Evolutionary conservation across 2,329 filamentous ascomycete species (phyloP), one percentile per base, ranked within the genome.

Genomic region (Pseudogymnoascus sp.): DNA sequence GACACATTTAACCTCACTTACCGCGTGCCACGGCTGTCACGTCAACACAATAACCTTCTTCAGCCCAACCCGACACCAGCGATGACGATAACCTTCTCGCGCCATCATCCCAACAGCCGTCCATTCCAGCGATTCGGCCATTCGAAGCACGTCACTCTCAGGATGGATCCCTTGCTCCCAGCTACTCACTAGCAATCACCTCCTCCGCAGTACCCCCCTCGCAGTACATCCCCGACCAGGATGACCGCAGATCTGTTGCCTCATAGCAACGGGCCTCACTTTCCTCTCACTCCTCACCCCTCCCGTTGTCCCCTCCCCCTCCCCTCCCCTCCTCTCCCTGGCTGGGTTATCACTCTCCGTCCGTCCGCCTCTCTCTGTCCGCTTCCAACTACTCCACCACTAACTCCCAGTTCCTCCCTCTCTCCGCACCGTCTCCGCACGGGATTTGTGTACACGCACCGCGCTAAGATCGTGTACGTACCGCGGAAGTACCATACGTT

Each of bases 221-320:
- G 46, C 46, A 31, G 46, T 53, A 53, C 25, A 16, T 31, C 2
- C 46, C n/a, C 1, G 25, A 53, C 46, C 46, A 53, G 46, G 46
- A 31, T 53, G 25, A 53, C 46, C 46, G 46, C 46, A 16, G 46
- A 53, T 53, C 46, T 53, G 46, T 53, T 53, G 46, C 25, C 46
- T 31, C 46, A 14, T 53, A 53, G 46, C 46, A 53, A 53, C 46
- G 14, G 46, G 14, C 25, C n/a, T 23, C 40, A 10, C 23, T 50
- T 14, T n/a, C 25, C 14, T 7, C 21, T 46, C 25, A 6, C 2
- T 6, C n/a, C 23, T 31, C 6, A 25, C 4, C 5, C 44, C 23
- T 28, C 44, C 23, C 14, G n/a, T n/a, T n/a, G n/a, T n/a, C n/a
- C n/a, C 11, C 14, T 31, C 4, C 12, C 12, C 25, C 14, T 16